Percentiles rank a stretch among this genome's conserved stretches.
These are phyloP conservation scores for Abortiporus biennis DNA, from an alignment of 1,284 basidiomycete genomes.

Conservation along the genomic window DNA sequence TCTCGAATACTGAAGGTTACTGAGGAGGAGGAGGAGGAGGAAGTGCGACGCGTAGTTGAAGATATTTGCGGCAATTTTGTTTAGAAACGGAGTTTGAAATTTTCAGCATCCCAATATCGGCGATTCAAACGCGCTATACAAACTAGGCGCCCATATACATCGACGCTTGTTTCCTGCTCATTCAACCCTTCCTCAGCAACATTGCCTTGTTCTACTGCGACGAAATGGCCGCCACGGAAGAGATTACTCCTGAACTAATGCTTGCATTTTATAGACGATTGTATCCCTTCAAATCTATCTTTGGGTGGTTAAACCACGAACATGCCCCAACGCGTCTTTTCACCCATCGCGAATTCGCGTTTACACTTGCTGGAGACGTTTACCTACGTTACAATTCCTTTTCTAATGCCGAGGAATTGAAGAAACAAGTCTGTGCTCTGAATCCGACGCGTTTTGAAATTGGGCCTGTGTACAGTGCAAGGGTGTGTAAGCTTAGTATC, in stretches of 20 bases:
- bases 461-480: slow-evolving; percentile 87
- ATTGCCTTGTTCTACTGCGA: too few species aligned
- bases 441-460: slow-evolving; percentile 96
- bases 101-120: too few species aligned
- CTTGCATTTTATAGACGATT: slow-evolving; percentile 87
- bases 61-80: too few species aligned
- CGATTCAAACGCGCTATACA: too few species aligned
- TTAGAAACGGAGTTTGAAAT: too few species aligned
- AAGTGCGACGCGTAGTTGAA: too few species aligned
- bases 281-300: slow-evolving; percentile 93
- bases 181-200: too few species aligned
- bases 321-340: slow-evolving; percentile 72
- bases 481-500: slow-evolving; percentile 44
- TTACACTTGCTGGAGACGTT: slow-evolving; percentile 87
- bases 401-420: slow-evolving; percentile 80
- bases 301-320: slow-evolving; percentile 93
- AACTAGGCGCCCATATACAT: too few species aligned
- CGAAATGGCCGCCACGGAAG: slow-evolving; percentile 8
- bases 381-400: slow-evolving; percentile 97
- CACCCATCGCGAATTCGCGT: slow-evolving; percentile 95
- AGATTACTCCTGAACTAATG: slow-evolving; percentile 46
- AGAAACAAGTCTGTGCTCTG: slow-evolving; percentile 79
- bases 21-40: too few species aligned
- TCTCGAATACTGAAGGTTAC: too few species aligned
- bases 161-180: too few species aligned